These are phyloP conservation scores for Didymella arachidicola DNA, from an alignment of 2,329 filamentous ascomycete species.

Conservation along the genomic window DNA sequence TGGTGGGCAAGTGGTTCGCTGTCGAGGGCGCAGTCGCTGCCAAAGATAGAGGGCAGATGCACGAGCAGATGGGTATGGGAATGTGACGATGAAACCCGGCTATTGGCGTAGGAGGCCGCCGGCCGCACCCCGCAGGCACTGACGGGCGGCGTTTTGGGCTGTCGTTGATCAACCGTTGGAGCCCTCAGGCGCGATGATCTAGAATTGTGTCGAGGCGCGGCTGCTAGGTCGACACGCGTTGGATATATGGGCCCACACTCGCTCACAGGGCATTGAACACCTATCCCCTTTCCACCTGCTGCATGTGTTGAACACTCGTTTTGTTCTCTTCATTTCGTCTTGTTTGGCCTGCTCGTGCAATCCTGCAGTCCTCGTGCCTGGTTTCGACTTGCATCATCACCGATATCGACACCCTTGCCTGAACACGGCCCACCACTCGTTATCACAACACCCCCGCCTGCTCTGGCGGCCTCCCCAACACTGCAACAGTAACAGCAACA, in stretches of 20 bases:
- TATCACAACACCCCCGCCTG: conserved; percentile 29
- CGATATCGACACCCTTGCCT: conserved; percentile 26
- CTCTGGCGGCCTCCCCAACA: conserved; percentile 11
- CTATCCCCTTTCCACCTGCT: conserved; percentile 11
- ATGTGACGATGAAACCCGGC: conserved; percentile 8
- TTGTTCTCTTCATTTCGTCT: conserved; percentile 1
- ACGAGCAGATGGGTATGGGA: conserved; percentile 13
- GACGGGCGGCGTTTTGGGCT: conserved; percentile 11
- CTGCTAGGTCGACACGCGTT: conserved; percentile 16
- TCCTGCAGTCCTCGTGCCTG: conserved; percentile 23
- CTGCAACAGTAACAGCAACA: conserved; percentile 23
- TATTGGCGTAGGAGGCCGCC: conserved; percentile 9
- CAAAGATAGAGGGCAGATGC: conserved; percentile 12
- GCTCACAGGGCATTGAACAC: conserved; percentile 9
- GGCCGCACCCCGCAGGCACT: conserved; percentile 9
- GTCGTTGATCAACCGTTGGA: conserved; percentile 19
- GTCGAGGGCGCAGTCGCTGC: conserved; percentile 3
- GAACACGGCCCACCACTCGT: conserved; percentile 23
- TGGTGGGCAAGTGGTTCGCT: conserved; percentile 9
- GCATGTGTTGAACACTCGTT: conserved; percentile 12
- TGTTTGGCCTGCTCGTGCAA: conserved; percentile 10
- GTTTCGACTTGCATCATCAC: conserved; percentile 21
- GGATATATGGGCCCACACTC: conserved; percentile 18
- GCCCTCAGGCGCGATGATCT: conserved; percentile 8
- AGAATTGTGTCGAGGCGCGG: conserved; percentile 9